Percentiles rank a stretch among this genome's conserved stretches.
These are phyloP conservation scores for Syzygium aromaticum DNA, from an alignment of 345 rosid genomes.

Conservation along the genomic window DNA sequence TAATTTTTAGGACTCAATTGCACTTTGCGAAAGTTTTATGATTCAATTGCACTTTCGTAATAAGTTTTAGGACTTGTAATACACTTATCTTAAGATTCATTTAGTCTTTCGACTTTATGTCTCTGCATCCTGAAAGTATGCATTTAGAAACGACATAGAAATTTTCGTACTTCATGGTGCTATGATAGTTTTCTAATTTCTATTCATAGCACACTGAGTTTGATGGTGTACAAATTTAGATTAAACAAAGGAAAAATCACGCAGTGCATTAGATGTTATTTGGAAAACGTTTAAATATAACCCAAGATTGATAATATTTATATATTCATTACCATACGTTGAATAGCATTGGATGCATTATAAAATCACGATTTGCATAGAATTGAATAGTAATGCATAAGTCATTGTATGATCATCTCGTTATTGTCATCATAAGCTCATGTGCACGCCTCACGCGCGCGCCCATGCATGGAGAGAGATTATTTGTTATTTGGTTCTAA, in stretches of 20 bases:
- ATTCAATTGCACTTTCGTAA: too few species aligned
- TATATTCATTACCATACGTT: rapidly evolving
- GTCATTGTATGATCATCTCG: background rate
- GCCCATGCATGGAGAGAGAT: rapidly evolving
- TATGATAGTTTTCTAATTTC: too few species aligned
- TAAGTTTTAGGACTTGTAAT: too few species aligned
- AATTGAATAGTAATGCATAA: background rate
- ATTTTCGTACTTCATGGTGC: background rate
- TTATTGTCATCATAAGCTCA: background rate
- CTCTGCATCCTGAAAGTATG: background rate
- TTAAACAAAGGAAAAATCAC: background rate
- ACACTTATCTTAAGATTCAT: too few species aligned
- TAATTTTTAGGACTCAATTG: too few species aligned
- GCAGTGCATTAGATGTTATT: background rate
- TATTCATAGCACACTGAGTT: background rate
- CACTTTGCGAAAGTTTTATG: too few species aligned
- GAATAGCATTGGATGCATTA: background rate
- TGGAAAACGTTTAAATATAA: background rate
- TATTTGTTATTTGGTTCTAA: background rate
- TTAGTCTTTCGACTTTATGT: too few species aligned
- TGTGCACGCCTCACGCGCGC: rapidly evolving
- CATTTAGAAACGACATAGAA: rapidly evolving
- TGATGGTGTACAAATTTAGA: too few species aligned
- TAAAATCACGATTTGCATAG: background rate
- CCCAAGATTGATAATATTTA: rapidly evolving